Base-by-base conservation (phyloP, 2,329 filamentous ascomycete genomes). In the Didymella segeticola region DNA sequence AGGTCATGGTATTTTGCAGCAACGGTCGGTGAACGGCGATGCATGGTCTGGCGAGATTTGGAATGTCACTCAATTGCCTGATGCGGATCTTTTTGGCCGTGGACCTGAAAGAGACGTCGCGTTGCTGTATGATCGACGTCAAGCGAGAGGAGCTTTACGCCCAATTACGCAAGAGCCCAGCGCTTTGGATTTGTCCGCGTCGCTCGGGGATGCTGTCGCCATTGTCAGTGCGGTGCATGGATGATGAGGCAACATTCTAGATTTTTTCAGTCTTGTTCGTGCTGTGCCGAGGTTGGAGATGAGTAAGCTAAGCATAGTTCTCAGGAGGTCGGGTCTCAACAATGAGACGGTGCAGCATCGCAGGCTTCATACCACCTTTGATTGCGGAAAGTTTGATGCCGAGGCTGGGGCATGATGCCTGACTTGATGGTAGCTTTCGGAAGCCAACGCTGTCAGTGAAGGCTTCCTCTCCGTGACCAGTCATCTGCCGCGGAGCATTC, bases 51-150 rank as follows among this genome's bases (percentile, higher is more conserved):
- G 19, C 25, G 31, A 33, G 15, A 43, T 51, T 39, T 15, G 36
- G 26, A 11, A 48, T 41, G 45, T 49, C 51, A 36, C 17, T 42
- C 17, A n/a, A 31, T 41, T 42, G 49, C 45, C 23, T 25, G 34
- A 54, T 39, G n/a, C 41, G 51, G 31, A 9, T 33, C 22, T 33
- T 42, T 23, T 5, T 27, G 14, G 2, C 26, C 19, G 27, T 23
- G 12, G 19, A 2, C 29, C 17, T 22, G 34, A n/a, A 8, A 27
- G 8, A 14, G 14, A 29, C 36, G 22, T 27, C 15, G 17, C 17
- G 17, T 36, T 30, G 23, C n/a, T 29, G 51, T 46, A 34, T 49
- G 51, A 54, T 54, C 51, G 39, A 36, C 45, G 14, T 45, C 34
- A 45, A 49, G 51, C 45, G 45, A 46, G 10, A 34, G 45, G 43